Base-by-base conservation (phyloP, 2,329 filamentous ascomycete genomes). In the Trichoderma guizhouense region DNA sequence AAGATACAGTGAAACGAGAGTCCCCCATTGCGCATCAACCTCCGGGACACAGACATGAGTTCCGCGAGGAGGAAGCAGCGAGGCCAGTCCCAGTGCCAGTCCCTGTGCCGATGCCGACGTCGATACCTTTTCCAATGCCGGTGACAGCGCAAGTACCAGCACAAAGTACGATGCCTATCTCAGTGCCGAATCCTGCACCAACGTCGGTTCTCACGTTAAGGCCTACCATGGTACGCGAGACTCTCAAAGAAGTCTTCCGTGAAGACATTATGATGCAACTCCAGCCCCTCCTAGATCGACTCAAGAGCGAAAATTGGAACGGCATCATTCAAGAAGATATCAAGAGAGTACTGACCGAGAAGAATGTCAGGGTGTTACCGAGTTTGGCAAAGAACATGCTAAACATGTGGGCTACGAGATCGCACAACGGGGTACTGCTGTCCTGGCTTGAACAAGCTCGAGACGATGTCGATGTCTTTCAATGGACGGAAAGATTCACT, bases 391-490 rank as follows among this genome's bases (percentile, higher is more conserved):
- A 69, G 28, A 18, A 28, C 1, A 36, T 14, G 3, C 15, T 69
- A 24, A 1, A 15, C 2, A 3, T 69, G 15, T 62, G 55, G 57
- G 66, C 66, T 24, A 7, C 5, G 1, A 43, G 9, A 30, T 28
- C 14, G 1, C 11, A 36, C 0, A 69, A 62, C 1, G 14, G 5
- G 7, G 2, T n/a, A 1, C n/a, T 69, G 3, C 0, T 28, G 1
- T 28, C 39, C 15, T 69, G 66, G 66, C 66, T 69, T 28, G 66
- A 15, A 7, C 21, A 69, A 11, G 66, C 66, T 0, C 15, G 5
- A 7, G 57, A 53, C 5, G 36, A 69, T n/a, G 14, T 62, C 0
- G 30, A 36, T 2, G 28, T 53, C 14, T 69, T 69, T 28, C 57
- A 36, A 4, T 69, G 66, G 66, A 36, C 43, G 7, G 66, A 69